Evolutionary conservation across 2,329 filamentous ascomycete genomes (phyloP), one percentile per base, ranked within the genome.

Genomic region (Pyrenophora tritici-repentis): DNA sequence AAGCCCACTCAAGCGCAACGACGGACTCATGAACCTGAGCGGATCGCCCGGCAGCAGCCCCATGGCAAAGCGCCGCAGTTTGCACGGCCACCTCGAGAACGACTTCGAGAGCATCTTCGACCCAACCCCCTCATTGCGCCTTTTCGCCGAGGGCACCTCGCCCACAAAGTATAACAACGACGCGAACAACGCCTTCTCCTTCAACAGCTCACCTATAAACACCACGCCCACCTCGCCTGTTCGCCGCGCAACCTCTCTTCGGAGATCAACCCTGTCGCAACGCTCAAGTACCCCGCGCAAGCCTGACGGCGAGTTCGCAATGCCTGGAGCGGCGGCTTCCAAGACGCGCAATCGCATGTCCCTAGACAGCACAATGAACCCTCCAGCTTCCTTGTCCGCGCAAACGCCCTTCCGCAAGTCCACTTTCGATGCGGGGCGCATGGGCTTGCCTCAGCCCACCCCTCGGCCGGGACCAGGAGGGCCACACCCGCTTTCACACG

Each of bases 1-100:
- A 5, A 96, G 93, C 70, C 92, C 93, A 4, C 78, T 97, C 62
- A 97, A 97, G 81, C 86, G 94, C 63, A 93, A 88, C 68, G 93
- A 97, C 76, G 88, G 89, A 36, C 87, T 88, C 43, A 93, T 96
- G 89, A 91, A 90, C 66, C 77, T 95, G 41, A 92, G 96, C 65
- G 88, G 90, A 58, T 81, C 86, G 22, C 87, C 83, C 63, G 80
- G 89, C 48, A 89, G 89, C 61, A 97, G 90, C 67, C 93, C 94
- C 0, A 89, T 93, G 53, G 90, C 92, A 39, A 97, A 97, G 79
- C 84, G 94, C 59, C 86, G 94, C 66, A 97, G 92, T 74, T 76
- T 96, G 62, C 90, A 96, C 71, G 88, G 88, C 42, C 83, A n/a
- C 77, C 61, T 79, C 87, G 56, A 80, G 81, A 38, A 72, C 78